Percentiles rank a stretch among this genome's conserved stretches.
phyloP scores from a whole-genome alignment of 306 rosid genomes.

The Begonia peltatifolia region DNA sequence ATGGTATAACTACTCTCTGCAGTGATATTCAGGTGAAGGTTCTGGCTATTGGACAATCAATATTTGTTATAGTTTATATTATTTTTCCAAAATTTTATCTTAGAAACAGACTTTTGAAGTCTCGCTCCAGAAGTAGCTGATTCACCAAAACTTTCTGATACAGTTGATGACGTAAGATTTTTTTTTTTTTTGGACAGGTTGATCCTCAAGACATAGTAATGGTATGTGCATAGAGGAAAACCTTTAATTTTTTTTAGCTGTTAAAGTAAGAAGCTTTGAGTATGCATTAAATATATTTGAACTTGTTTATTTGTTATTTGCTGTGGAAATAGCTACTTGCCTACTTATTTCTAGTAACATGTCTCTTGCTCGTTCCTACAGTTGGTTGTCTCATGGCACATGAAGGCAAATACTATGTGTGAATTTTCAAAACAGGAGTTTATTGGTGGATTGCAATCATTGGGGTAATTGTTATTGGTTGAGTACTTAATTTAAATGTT shows the following conservation, averaged over 20 bases:
- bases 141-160: neutral
- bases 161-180: conserved; percentile 1
- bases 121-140: conserved; percentile 5
- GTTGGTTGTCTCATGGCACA: conserved; percentile 99
- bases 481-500: neutral
- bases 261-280: too few species aligned
- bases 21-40: conserved; percentile 64
- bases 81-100: neutral
- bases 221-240: conserved; percentile 31
- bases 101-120: neutral
- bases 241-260: too few species aligned
- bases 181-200: conserved; percentile 44
- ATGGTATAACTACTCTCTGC: conserved; percentile 91
- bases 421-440: conserved; percentile 97
- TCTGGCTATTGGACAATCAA: too few species aligned
- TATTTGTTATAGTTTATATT: too few species aligned
- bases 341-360: conserved; percentile 8
- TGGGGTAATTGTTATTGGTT: conserved; percentile 45
- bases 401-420: conserved; percentile 99
- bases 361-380: conserved; percentile 29
- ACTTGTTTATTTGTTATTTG: neutral
- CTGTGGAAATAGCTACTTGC: neutral
- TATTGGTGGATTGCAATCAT: conserved; percentile 68
- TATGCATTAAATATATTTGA: too few species aligned
- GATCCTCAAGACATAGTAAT: conserved; percentile 98